These are phyloP conservation scores for Auricularia sp. DNA, from an alignment of 768 basidiomycete genomes.

Conservation along the genomic window DNA sequence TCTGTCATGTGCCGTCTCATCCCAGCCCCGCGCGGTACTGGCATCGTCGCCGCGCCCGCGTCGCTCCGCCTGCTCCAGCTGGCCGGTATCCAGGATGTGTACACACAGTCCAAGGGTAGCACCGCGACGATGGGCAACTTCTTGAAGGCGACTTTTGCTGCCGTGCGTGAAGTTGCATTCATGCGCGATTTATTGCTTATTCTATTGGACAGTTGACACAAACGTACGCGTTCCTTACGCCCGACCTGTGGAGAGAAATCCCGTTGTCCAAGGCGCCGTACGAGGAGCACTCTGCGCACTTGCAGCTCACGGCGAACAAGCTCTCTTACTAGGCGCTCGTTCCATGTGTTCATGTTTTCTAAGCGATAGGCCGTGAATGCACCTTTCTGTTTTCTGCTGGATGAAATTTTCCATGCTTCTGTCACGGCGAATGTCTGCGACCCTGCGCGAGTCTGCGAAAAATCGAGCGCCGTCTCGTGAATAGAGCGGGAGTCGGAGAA, in stretches of 20 bases:
- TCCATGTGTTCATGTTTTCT: neutral
- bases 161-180: constrained; percentile 40
- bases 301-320: constrained; percentile 76
- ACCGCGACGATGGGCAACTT: constrained; percentile 99
- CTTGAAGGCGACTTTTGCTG: constrained; percentile 93
- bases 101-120: constrained; percentile 96
- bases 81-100: constrained; percentile 94
- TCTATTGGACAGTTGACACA: constrained; percentile 65
- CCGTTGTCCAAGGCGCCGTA: constrained; percentile 81
- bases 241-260: constrained; percentile 95
- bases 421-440: too few species aligned
- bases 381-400: neutral
- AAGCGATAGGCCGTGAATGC: neutral
- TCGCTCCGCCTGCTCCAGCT: constrained; percentile 94
- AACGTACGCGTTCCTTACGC: constrained; percentile 97
- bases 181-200: neutral
- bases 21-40: constrained; percentile 96
- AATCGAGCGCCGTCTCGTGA: too few species aligned
- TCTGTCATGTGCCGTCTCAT: constrained; percentile 99
- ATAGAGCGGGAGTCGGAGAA: neutral
- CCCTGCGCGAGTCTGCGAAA: too few species aligned
- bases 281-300: constrained; percentile 91
- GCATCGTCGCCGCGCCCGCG: constrained; percentile 98
- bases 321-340: constrained; percentile 29
- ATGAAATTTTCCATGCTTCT: neutral